Evolutionary conservation across 164 flowering plant species (phyloP), one percentile per base, ranked within the genome.

Genomic region (Paratinospora sagittata): DNA sequence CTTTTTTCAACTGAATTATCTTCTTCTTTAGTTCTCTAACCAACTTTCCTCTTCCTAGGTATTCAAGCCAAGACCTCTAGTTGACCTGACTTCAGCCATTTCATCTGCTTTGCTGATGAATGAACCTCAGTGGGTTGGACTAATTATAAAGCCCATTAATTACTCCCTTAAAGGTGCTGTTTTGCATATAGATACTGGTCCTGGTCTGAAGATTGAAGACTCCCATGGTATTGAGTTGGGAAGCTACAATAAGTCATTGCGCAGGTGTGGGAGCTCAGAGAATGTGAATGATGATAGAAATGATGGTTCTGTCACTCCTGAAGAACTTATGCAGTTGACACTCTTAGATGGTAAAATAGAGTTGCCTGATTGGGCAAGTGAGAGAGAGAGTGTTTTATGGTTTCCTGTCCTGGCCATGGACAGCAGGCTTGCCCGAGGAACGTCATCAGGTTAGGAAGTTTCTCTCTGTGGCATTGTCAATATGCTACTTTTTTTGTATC

Each of bases 81-180:
- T 95, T 84, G 99, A 95, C 81, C 87, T 95, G 74, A 72, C 84
- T 74, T 89, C 97, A 43, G 97, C 97, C 63, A 70, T 88, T 77
- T 91, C 98, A 74, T 92, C 97, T 75, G 90, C 97, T 74, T 84
- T 95, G 78, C 81, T 95, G 37, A 89, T 95, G 86, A 92, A 95
- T 85, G 99, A 88, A 78, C 76, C 87, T 73, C 99, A 95, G 81
- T 95, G 99, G 97, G 81, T 95, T 78, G 99, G 98, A 30, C 79
- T 95, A 67, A 81, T 90, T 73, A 84, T 87, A 55, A 82, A 72
- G 69, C 99, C 99, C 36, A 87, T 95, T 27, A 80, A 90, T 71
- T 95, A 95, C 81, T 87, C 99, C 65, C 87, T 95, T 21, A 89
- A 88, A 78, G 98, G 97, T 74, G 96, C 96, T 68, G 78, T 89